These are phyloP conservation scores for Chaetomiaceae sp. DNA, from an alignment of 2,329 filamentous ascomycete genomes.

Conservation along the genomic window DNA sequence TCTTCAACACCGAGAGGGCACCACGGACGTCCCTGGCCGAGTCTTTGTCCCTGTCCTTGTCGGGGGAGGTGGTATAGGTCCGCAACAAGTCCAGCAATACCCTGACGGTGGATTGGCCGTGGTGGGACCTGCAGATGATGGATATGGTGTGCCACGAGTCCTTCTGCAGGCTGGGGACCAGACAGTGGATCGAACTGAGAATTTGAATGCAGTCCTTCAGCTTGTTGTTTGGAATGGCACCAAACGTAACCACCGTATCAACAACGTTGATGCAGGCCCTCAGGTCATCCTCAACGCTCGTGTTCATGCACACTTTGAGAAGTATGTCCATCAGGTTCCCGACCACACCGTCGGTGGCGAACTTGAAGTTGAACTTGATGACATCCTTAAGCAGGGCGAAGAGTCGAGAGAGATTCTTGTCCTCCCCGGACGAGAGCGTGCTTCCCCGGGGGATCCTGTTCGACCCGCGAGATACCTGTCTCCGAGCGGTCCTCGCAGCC, in stretches of 20 bases:
- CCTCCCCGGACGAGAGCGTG: slow-evolving; percentile 44
- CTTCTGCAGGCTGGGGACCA: slow-evolving; percentile 56
- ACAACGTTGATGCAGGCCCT: slow-evolving; percentile 63
- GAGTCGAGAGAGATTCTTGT: slow-evolving; percentile 57
- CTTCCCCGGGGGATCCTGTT: slow-evolving; percentile 39
- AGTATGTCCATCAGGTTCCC: slow-evolving; percentile 57
- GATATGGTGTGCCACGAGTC: slow-evolving; percentile 65
- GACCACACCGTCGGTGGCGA: slow-evolving; percentile 38
- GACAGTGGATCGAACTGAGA: slow-evolving; percentile 65
- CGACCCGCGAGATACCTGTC: slow-evolving; percentile 39
- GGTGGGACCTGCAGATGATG: slow-evolving; percentile 68
- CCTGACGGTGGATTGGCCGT: slow-evolving; percentile 64
- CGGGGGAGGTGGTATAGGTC: slow-evolving; percentile 37
- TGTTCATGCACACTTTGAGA: slow-evolving; percentile 63
- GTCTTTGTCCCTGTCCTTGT: slow-evolving; percentile 40
- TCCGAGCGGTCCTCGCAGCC: slow-evolving; percentile 48
- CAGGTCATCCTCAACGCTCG: slow-evolving; percentile 60
- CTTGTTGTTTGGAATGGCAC: slow-evolving; percentile 59
- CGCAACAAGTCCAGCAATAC: slow-evolving; percentile 59
- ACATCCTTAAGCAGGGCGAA: slow-evolving; percentile 63
- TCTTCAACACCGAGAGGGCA: slow-evolving; percentile 57
- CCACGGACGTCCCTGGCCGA: slow-evolving; percentile 55
- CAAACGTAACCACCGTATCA: slow-evolving; percentile 67
- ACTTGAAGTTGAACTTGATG: slow-evolving; percentile 61
- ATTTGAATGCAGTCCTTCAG: slow-evolving; percentile 64